phyloP scores from a whole-genome alignment of 176 grass and related monocot species.

The Oryza meridionalis region DNA sequence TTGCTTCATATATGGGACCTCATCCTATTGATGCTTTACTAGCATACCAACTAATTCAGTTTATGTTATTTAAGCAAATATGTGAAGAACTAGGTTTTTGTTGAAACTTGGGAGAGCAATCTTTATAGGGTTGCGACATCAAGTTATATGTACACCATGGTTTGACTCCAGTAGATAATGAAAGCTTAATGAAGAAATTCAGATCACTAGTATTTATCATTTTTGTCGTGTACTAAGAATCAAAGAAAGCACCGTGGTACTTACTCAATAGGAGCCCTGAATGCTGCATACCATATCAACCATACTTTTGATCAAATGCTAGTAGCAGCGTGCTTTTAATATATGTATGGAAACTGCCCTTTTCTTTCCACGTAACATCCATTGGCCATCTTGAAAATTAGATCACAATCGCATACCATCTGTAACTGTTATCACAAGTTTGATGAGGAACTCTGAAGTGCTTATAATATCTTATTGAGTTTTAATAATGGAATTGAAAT shows the following conservation, averaged over 20 bases:
- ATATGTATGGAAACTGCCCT: not conserved
- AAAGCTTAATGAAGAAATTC: slow-evolving; percentile 20
- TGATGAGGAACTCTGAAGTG: slow-evolving; percentile 15
- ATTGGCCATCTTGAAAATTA: slow-evolving; percentile 13
- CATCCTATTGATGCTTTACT: slow-evolving; percentile 22
- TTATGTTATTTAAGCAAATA: slow-evolving; percentile 33
- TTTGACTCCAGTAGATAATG: slow-evolving; percentile 12
- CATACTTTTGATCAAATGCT: not conserved
- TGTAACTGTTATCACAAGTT: slow-evolving; percentile 8
- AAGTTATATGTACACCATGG: slow-evolving; percentile 11
- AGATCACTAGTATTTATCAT: not conserved
- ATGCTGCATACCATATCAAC: slow-evolving; percentile 26
- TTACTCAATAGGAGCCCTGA: slow-evolving; percentile 10
- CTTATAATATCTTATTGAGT: not conserved
- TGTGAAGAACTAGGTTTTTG: not conserved
- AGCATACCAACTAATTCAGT: slow-evolving; percentile 3
- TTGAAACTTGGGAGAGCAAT: slow-evolving; percentile 10
- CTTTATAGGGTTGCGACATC: not conserved
- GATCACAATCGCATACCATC: not conserved
- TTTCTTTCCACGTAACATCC: not conserved
- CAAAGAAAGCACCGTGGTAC: not conserved
- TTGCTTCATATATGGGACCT: slow-evolving; percentile 19
- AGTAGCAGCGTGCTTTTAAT: not conserved
- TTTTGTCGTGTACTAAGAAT: slow-evolving; percentile 30
- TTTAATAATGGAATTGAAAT: slow-evolving; percentile 22